Base-by-base conservation (phyloP, 345 rosid genomes). In the Clausena lansium region DNA sequence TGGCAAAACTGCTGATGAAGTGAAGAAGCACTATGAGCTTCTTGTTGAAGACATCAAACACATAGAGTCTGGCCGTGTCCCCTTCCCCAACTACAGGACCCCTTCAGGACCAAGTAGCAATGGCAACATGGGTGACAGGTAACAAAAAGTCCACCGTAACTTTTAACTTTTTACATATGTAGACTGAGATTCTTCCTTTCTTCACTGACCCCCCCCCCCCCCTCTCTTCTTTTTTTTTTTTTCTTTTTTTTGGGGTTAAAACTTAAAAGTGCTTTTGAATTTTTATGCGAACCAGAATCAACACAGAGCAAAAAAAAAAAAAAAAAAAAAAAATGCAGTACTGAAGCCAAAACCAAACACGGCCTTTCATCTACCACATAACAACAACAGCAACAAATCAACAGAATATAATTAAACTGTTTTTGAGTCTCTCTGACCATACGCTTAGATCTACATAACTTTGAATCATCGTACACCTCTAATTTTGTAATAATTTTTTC, bases 1-100 rank as follows among this genome's bases (percentile, higher is more conserved):
- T 33, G 97, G 92, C 24, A 96, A 84, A 80, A 96, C 97, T 39
- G 88, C 94, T 0, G 98, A 95, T 35, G 97, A 95, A 82, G 98
- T 89, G 76, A 91, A 89, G 86, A 82, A 83, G 81, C 99, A 93
- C 76, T 95, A 93, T 70, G 95, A 93, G 60, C 79, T 83, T 57
- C 94, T 95, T 6, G 88, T 90, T 71, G 84, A 87, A 68, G 99
- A 96, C 79, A 86, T 96, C 71, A 85, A 87, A 76, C 79, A 85
- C 62, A 96, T 96, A 30, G 98, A 96, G 87, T 85, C 93, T 5
- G 98, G 98, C 72, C 88, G 63, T 7, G 94, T 93, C n/a, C 92
- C 98, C 25, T 92, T 85, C 84, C 98, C 99, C 64, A 83, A 90
- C 36, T 96, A 96, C 89, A 82, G 84, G 81, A 78, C 89, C 57